A percentile compares a stretch with the other conserved stretches of the same genome.
Conservation (phyloP, 2,329 filamentous ascomycete species). For the Penicillium sp. region DNA sequence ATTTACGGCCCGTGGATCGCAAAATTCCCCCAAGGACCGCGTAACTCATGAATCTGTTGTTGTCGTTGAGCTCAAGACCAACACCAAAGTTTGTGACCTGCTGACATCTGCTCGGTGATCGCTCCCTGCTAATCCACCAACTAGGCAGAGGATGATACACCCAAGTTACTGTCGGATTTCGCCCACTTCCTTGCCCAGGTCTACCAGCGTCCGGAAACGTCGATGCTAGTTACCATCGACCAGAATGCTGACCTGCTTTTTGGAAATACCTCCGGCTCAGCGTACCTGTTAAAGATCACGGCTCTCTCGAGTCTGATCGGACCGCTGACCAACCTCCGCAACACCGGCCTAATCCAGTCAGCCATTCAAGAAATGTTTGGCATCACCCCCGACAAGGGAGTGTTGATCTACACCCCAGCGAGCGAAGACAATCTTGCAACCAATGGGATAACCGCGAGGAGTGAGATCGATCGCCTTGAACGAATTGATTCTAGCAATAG, state of each 20-base stretch:
- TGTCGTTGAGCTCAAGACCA: constrained; percentile 64
- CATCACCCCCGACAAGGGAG: constrained; percentile 65
- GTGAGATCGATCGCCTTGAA: constrained; percentile 63
- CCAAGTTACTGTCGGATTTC: constrained; percentile 70
- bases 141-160: constrained; percentile 70
- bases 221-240: constrained; percentile 72
- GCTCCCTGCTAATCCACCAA: constrained; percentile 19
- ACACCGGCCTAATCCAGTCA: constrained; percentile 73
- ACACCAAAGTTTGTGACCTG: constrained; percentile 57
- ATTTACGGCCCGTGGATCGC: constrained; percentile 40
- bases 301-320: constrained; percentile 68
- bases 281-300: constrained; percentile 74
- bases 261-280: constrained; percentile 72
- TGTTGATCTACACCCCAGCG: constrained; percentile 70
- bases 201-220: constrained; percentile 71
- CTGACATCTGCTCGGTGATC: neutral
- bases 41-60: constrained; percentile 59
- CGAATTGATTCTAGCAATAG: constrained; percentile 45
- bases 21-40: constrained; percentile 46
- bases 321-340: constrained; percentile 75
- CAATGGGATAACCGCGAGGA: constrained; percentile 67
- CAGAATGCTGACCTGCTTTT: constrained; percentile 75
- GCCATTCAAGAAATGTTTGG: constrained; percentile 70
- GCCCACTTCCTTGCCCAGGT: constrained; percentile 70
- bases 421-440: constrained; percentile 70